phyloP scores from a whole-genome alignment of 257 asterid species.

The Agastache rugosa region DNA sequence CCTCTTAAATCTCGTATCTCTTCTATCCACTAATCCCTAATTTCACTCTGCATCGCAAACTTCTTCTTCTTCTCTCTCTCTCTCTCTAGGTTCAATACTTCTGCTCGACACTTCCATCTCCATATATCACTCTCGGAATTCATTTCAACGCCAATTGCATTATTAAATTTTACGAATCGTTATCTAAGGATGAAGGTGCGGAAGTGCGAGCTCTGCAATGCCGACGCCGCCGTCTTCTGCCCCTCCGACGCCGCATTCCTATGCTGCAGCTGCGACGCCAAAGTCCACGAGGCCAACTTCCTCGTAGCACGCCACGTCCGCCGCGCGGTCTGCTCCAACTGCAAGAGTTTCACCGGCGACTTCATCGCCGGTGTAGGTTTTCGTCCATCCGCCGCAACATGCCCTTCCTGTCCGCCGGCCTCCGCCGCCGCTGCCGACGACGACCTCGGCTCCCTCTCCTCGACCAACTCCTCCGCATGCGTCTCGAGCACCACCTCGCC shows the following conservation, averaged over 20 bases:
- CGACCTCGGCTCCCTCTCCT: conserved; percentile 34
- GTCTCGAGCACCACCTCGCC: conserved; percentile 50
- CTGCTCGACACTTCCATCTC: background rate
- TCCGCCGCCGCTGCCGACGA: background rate
- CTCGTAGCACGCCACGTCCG: conserved; percentile 75
- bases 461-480: conserved; percentile 47
- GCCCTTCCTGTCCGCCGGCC: conserved; percentile 40
- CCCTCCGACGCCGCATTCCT: conserved; percentile 68
- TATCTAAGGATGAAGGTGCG: conserved; percentile 30
- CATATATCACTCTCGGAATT: background rate
- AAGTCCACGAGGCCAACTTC: conserved; percentile 64
- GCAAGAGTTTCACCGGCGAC: conserved; percentile 36
- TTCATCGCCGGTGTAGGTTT: conserved; percentile 23
- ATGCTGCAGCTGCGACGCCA: conserved; percentile 57
- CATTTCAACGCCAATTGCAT: background rate
- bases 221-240: conserved; percentile 52
- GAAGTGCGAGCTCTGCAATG: conserved; percentile 58
- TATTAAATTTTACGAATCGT: too few relatives aligned
- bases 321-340: conserved; percentile 41
- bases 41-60: background rate
- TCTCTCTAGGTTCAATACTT: background rate
- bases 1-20: background rate
- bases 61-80: background rate
- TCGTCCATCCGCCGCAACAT: conserved; percentile 5
- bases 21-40: background rate